Percentiles rank a stretch among this genome's conserved stretches.
phyloP scores from a whole-genome alignment of 2,329 filamentous ascomycete species.

The Claviceps arundinis region DNA sequence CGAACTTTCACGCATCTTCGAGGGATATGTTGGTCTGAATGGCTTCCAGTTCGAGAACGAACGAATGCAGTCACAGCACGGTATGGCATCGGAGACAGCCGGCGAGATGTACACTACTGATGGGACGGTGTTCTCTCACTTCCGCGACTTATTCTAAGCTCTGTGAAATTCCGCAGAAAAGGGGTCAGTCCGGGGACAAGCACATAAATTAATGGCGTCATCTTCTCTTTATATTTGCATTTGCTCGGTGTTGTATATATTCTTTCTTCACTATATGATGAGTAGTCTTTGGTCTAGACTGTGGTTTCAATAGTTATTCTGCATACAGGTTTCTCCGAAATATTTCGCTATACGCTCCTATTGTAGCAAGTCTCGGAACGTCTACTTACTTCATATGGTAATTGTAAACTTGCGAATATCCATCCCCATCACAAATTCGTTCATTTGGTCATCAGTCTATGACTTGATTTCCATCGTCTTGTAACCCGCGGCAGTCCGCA shows the following conservation, averaged over 20 bases:
- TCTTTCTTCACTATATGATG: too few species aligned
- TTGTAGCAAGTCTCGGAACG: too few species aligned
- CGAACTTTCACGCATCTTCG: conserved; percentile 38
- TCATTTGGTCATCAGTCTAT: too few species aligned
- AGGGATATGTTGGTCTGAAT: conserved; percentile 24
- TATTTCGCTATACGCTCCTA: too few species aligned
- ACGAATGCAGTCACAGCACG: conserved; percentile 12
- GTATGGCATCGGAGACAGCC: conserved; percentile 11
- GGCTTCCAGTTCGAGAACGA: conserved; percentile 19
- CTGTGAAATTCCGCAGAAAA: neutral
- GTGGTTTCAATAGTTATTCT: too few species aligned
- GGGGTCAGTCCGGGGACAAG: neutral
- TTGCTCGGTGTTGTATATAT: too few species aligned
- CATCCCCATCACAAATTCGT: too few species aligned
- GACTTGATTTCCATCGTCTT: too few species aligned
- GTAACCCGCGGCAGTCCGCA: neutral
- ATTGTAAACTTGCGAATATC: too few species aligned
- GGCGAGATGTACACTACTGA: conserved; percentile 12
- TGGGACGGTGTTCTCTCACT: conserved; percentile 23
- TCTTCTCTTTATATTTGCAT: neutral
- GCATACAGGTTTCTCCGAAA: too few species aligned
- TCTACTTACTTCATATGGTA: too few species aligned
- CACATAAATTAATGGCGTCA: neutral
- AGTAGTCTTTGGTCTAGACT: too few species aligned
- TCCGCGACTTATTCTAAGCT: conserved; percentile 24